These are phyloP conservation scores for Triangularia setosa DNA, from an alignment of 2,329 filamentous ascomycete species.

Conservation along the genomic window DNA sequence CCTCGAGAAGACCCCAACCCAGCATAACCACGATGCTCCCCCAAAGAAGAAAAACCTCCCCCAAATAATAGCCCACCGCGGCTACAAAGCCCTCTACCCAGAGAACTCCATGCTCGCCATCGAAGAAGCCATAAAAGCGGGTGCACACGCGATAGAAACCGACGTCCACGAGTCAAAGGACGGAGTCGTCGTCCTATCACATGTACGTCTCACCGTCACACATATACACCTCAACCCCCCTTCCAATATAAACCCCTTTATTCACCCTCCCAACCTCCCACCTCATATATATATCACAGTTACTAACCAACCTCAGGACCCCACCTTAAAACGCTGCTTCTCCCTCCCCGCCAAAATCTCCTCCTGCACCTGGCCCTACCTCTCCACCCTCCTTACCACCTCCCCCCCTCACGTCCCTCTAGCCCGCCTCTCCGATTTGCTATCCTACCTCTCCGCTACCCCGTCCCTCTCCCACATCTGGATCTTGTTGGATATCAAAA, in stretches of 20 bases:
- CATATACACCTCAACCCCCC: background rate
- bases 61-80: slow-evolving; percentile 73
- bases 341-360: slow-evolving; percentile 67
- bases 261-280: too few relatives aligned
- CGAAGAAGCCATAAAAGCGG: slow-evolving; percentile 65
- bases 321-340: slow-evolving; percentile 74
- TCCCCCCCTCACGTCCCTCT: slow-evolving; percentile 66
- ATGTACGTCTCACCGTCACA: slow-evolving; percentile 55
- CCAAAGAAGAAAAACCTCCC: slow-evolving; percentile 43
- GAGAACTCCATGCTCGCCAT: slow-evolving; percentile 87
- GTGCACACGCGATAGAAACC: slow-evolving; percentile 80
- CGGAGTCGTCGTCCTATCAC: slow-evolving; percentile 78
- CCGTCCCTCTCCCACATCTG: slow-evolving; percentile 66
- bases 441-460: slow-evolving; percentile 65
- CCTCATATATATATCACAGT: slow-evolving; percentile 1
- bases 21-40: background rate
- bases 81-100: slow-evolving; percentile 71
- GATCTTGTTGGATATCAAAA: slow-evolving; percentile 84
- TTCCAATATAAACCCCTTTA: background rate
- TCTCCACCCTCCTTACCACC: slow-evolving; percentile 65
- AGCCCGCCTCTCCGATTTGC: slow-evolving; percentile 69
- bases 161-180: slow-evolving; percentile 82
- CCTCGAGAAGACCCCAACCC: background rate
- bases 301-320: slow-evolving; percentile 50
- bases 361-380: slow-evolving; percentile 72